phyloP scores from a whole-genome alignment of 352 stramenopile species.

The Globisporangium mamillatum region DNA sequence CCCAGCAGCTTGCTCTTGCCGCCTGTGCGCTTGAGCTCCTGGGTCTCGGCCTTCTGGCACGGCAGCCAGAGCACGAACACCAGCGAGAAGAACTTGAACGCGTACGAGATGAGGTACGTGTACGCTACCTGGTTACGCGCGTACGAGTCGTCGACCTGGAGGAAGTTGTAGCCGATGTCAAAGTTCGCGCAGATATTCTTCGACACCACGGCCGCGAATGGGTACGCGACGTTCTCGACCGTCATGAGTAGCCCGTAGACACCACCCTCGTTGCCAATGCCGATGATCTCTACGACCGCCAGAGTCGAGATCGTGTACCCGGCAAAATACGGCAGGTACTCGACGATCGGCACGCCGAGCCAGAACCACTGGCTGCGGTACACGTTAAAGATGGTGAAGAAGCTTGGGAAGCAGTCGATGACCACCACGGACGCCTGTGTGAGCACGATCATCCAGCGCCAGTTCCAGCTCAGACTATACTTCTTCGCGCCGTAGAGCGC shows the following conservation, averaged over 20 bases:
- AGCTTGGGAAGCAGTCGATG: neutral
- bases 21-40: conserved; percentile 28
- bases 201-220: neutral
- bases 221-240: neutral
- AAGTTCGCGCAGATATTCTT: neutral
- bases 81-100: neutral
- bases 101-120: neutral
- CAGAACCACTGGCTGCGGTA: neutral
- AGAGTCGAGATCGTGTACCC: neutral
- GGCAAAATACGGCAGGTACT: neutral
- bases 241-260: neutral
- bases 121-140: neutral
- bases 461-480: neutral
- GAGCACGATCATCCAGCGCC: neutral
- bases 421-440: neutral
- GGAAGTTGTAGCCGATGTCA: neutral
- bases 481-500: neutral
- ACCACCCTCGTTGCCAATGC: neutral
- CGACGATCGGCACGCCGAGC: neutral
- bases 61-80: conserved; percentile 9
- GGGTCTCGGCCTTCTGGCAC: conserved; percentile 20
- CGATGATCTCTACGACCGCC: neutral
- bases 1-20: conserved; percentile 36
- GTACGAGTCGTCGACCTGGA: neutral
- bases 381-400: neutral